Base-by-base conservation (phyloP, 2,329 filamentous ascomycete genomes). In the Aspergillus felis region DNA sequence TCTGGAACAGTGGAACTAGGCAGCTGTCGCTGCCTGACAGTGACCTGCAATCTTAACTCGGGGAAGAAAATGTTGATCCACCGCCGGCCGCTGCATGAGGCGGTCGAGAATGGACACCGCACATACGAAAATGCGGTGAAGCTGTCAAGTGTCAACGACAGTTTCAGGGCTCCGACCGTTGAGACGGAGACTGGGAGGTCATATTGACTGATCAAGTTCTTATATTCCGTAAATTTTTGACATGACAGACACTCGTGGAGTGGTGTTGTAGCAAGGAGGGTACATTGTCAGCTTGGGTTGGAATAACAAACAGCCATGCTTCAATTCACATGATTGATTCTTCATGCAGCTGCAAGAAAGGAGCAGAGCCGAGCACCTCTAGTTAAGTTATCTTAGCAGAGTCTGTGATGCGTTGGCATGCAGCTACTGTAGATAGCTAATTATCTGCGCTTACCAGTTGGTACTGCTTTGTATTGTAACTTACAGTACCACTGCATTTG, bases 311-410 rank as follows among this genome's bases (percentile, higher is more conserved):
- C 54, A 55, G 28, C 46, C 50, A 51, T 29, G 53, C 51, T 61
- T 69, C 10, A 12, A 10, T 29, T 29, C 69, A 72, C 69, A 72
- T 72, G 69, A 72, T 68, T 62, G 46, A 61, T 60, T 69, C 68
- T 72, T 69, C 69, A 72, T 72, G 69, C 66, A 68, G 55, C 60
- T 64, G 65, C 67, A 69, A 62, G 67, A 71, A 66, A 68, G 62
- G 22, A 44, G 41, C 3, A 44, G 7, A 8, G 28, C 28, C 10
- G 10, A 10, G 3, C 28, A 29, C 28, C 10, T 29, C 10, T 1
- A 29, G 28, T 29, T 29, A 29, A 3, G 9, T 29, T 9, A 44
- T 5, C 4, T 20, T 35, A 6, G 32, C 32, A 6, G 4, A 17
- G 12, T 6, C 12, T 5, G 32, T 35, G 32, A 7, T 38, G 32